Conservation (phyloP, 305 asterid species). For the Fraxinus angustifolia region DNA sequence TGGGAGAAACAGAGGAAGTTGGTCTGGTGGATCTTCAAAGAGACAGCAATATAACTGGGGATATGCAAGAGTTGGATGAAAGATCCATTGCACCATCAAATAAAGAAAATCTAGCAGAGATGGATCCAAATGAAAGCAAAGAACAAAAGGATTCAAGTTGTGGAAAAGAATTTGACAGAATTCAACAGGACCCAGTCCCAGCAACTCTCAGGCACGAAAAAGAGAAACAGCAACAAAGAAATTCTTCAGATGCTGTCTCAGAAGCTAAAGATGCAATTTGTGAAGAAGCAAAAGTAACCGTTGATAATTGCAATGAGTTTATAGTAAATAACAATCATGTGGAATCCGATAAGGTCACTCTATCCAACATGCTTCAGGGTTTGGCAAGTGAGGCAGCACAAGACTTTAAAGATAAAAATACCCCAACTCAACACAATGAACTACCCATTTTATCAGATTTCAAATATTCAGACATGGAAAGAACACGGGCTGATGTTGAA, state of each 20-base stretch:
- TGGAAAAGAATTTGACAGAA: constrained; percentile 19
- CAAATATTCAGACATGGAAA: constrained; percentile 24
- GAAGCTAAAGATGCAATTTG: constrained; percentile 19
- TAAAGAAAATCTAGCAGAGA: constrained; percentile 24
- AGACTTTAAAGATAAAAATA: constrained; percentile 19
- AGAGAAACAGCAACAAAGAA: constrained; percentile 26
- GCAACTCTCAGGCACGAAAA: constrained; percentile 21
- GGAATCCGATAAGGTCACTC: constrained; percentile 18
- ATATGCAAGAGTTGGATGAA: constrained; percentile 19
- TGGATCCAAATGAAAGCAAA: constrained; percentile 5
- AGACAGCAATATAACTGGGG: constrained; percentile 14
- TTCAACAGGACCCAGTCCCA: constrained; percentile 12
- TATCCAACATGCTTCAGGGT: constrained; percentile 19
- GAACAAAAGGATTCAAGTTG: constrained; percentile 9
- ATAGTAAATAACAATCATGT: constrained; percentile 10
- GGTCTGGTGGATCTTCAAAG: constrained; percentile 21
- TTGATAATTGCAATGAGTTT: constrained; percentile 10
- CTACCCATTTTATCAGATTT: constrained; percentile 14
- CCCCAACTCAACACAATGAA: constrained; percentile 20
- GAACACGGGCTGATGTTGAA: constrained; percentile 23
- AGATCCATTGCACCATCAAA: constrained; percentile 18
- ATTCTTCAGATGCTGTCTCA: constrained; percentile 19
- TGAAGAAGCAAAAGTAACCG: constrained; percentile 16
- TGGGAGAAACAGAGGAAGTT: constrained; percentile 21
- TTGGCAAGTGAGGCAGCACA: constrained; percentile 22